Conservation (phyloP, 2,329 filamentous ascomycete species). For the Talaromyces sp. region DNA sequence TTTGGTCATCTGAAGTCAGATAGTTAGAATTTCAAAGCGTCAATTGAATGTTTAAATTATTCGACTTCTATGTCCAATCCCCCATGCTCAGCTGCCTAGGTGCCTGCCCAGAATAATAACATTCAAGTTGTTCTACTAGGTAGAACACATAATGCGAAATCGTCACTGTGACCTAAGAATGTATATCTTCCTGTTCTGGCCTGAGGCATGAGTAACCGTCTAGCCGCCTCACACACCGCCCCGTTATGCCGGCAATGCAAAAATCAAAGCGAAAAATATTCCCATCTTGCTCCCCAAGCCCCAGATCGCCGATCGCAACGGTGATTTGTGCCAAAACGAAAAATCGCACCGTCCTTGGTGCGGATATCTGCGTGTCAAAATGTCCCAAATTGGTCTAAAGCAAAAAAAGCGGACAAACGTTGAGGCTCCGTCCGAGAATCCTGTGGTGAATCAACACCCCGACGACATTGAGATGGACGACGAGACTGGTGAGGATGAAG, state of each 20-base stretch:
- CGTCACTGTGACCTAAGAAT: background rate
- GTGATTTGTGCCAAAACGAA: slow-evolving; percentile 1
- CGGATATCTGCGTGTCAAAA: slow-evolving; percentile 13
- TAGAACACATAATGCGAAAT: too few species aligned
- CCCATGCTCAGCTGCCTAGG: too few species aligned
- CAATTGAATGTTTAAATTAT: too few species aligned
- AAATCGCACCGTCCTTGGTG: background rate
- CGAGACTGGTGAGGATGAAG: slow-evolving; percentile 27
- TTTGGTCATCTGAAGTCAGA: too few species aligned
- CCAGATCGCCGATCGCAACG: slow-evolving; percentile 11
- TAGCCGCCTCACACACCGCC: slow-evolving; percentile 34
- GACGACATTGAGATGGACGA: slow-evolving; percentile 31
- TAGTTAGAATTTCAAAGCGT: too few species aligned
- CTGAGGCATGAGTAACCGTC: background rate
- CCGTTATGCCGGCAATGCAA: slow-evolving; percentile 29
- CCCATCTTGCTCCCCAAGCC: slow-evolving; percentile 21
- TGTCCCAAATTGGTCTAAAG: slow-evolving; percentile 33
- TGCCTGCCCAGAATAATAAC: too few species aligned
- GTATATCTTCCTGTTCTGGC: background rate
- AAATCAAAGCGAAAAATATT: slow-evolving; percentile 40
- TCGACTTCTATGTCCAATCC: background rate
- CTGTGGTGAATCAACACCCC: slow-evolving; percentile 17
- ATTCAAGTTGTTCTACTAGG: too few species aligned
- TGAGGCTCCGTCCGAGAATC: slow-evolving; percentile 28
- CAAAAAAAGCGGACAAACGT: slow-evolving; percentile 32